These are phyloP conservation scores for Suillus occidentalis DNA, from an alignment of 768 basidiomycete species.

Conservation along the genomic window DNA sequence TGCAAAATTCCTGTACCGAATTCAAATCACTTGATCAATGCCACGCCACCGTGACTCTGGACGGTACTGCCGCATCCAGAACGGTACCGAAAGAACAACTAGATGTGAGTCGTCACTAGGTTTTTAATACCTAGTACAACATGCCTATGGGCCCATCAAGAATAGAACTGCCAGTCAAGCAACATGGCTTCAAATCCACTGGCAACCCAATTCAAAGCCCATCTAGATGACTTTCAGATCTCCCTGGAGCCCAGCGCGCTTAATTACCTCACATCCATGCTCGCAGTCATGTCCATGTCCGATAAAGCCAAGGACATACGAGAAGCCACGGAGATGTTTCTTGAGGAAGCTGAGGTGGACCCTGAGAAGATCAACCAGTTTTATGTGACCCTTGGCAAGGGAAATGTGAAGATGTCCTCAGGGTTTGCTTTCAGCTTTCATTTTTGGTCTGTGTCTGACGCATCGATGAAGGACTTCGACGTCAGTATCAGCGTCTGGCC, in stretches of 20 bases:
- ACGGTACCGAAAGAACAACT: not conserved
- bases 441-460: not conserved
- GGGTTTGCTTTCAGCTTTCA: not conserved
- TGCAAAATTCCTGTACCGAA: too few species aligned
- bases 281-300: conserved; percentile 10
- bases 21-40: too few species aligned
- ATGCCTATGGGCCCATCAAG: not conserved
- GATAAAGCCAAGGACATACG: not conserved
- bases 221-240: conserved; percentile 10
- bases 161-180: not conserved
- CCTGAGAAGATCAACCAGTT: conserved; percentile 11
- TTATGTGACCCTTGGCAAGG: conserved; percentile 7
- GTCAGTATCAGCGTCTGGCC: not conserved
- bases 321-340: conserved; percentile 15
- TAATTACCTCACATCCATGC: conserved; percentile 14
- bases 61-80: not conserved
- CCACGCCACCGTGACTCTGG: not conserved
- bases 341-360: conserved; percentile 13
- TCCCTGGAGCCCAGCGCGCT: conserved; percentile 12
- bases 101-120: conserved; percentile 2
- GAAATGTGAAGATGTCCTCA: not conserved
- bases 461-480: not conserved
- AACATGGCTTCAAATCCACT: conserved; percentile 5
- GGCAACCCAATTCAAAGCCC: conserved; percentile 5
- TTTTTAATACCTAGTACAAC: not conserved